Evolutionary conservation across 257 asterid species (phyloP), one percentile per base, ranked within the genome.

Genomic region (Nicotiana sylvestris): DNA sequence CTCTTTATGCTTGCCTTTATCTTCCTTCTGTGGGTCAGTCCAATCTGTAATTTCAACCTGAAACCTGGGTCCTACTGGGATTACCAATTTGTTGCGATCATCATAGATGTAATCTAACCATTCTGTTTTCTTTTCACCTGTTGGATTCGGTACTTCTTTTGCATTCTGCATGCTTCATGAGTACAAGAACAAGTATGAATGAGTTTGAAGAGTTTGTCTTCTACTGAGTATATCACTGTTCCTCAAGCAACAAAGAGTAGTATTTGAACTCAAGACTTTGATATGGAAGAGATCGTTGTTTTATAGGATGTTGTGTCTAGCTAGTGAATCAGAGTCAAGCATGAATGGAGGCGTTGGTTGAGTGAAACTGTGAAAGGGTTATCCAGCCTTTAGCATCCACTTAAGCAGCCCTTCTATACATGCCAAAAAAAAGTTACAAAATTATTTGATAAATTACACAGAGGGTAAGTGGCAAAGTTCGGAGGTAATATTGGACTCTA

Each of bases 21-120:
- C 37, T 33, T 72, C 10, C 4, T 72, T 74, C 80, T 5, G 64
- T 13, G 43, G 29, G 29, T 27, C 81, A 11, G 69, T 57, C 65
- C 58, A 81, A 27, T 46, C 27, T 1, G 89, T 87, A 77, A 88
- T 4, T 11, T 82, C 82, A 17, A 77, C 87, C 77, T 87, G 89
- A 80, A 82, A 87, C 46, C 84, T 39, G 16, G 82, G 81, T 16
- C 79, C 82, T 17, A 82, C 74, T 43, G 87, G 87, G 46, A 82
- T 56, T 18, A 60, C 86, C 61, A 43, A 21, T 6, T 30, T 30
- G 21, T 33, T 15, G 29, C 15, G 32, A 43, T 56, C 85, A 15
- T 78, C 72, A 25, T 58, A 61, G 82, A 76, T 83, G 62, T 64
- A 46, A 18, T 82, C 78, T 32, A 82, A 37, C 87, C 85, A 82